These are phyloP conservation scores for Murraya paniculata DNA, from an alignment of 345 rosid genomes.

Conservation along the genomic window DNA sequence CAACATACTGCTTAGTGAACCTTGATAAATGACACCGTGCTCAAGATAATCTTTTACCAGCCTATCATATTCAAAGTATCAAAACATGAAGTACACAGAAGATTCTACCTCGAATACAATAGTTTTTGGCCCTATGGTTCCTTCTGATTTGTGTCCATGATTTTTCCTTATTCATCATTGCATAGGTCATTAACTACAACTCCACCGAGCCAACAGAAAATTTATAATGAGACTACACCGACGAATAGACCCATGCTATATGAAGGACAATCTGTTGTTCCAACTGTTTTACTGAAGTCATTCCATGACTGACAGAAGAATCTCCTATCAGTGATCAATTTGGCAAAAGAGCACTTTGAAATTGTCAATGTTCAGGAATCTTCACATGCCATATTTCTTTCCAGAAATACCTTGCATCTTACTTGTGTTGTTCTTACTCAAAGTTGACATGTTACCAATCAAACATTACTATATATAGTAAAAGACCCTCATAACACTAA, in stretches of 20 bases:
- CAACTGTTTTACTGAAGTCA: not conserved
- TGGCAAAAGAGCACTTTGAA: not conserved
- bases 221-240: not conserved
- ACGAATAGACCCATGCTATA: not conserved
- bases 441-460: slow-evolving; percentile 11
- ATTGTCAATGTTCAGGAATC: not conserved
- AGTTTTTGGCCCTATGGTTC: not conserved
- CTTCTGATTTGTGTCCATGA: not conserved
- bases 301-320: slow-evolving; percentile 3
- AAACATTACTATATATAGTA: slow-evolving; percentile 8
- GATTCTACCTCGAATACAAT: not conserved
- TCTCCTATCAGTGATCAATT: not conserved
- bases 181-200: not conserved
- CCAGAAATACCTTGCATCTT: not conserved
- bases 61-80: not conserved
- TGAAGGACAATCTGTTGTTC: not conserved
- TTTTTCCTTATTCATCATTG: not conserved
- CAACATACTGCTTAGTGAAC: not conserved
- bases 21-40: not conserved
- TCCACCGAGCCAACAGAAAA: not conserved
- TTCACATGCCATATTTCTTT: not conserved
- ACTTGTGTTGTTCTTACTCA: slow-evolving; percentile 11
- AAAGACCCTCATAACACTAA: slow-evolving; percentile 5
- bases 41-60: not conserved
- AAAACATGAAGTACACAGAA: not conserved